Evolutionary conservation across 2,329 filamentous ascomycete species (phyloP).

Genomic region (Orbilia blumenaviensis): DNA sequence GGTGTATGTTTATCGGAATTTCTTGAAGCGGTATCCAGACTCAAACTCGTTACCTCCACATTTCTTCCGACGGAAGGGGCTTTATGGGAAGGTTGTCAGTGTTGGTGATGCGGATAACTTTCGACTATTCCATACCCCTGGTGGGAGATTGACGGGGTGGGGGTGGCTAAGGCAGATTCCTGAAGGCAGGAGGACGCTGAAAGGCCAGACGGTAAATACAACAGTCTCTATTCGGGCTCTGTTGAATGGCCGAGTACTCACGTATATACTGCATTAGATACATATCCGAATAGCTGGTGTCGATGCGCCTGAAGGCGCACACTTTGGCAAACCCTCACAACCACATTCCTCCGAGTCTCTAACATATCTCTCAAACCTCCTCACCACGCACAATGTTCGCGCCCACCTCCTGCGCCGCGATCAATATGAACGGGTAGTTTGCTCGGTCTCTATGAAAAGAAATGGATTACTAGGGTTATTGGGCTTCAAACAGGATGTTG

Average conservation of each 20-base stretch:
- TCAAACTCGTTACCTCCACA: slow-evolving; percentile 77
- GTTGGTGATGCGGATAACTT: slow-evolving; percentile 98
- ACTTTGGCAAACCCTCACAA: slow-evolving; percentile 89
- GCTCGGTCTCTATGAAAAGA: slow-evolving; percentile 78
- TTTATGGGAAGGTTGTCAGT: slow-evolving; percentile 87
- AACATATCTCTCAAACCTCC: slow-evolving; percentile 77
- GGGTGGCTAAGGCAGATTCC: slow-evolving; percentile 84
- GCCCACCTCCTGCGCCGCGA: slow-evolving; percentile 85
- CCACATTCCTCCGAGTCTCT: slow-evolving; percentile 83
- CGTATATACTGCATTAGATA: slow-evolving; percentile 68
- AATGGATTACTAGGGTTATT: slow-evolving; percentile 61
- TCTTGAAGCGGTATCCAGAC: slow-evolving; percentile 83
- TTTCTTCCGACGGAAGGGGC: slow-evolving; percentile 76
- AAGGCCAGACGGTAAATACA: slow-evolving; percentile 76
- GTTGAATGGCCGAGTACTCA: background rate
- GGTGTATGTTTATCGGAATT: slow-evolving; percentile 74
- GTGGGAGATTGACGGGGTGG: slow-evolving; percentile 87
- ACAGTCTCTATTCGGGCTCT: background rate
- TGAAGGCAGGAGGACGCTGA: slow-evolving; percentile 72
- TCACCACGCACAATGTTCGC: slow-evolving; percentile 77
- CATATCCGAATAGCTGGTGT: slow-evolving; percentile 88
- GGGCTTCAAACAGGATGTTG: slow-evolving; percentile 79
- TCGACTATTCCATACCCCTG: slow-evolving; percentile 87
- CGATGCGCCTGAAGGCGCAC: slow-evolving; percentile 90
- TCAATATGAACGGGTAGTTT: slow-evolving; percentile 91